A percentile compares a stretch with the other conserved stretches of the same genome.
phyloP scores from a whole-genome alignment of 345 rosid genomes.

The Geranium rotundifolium region DNA sequence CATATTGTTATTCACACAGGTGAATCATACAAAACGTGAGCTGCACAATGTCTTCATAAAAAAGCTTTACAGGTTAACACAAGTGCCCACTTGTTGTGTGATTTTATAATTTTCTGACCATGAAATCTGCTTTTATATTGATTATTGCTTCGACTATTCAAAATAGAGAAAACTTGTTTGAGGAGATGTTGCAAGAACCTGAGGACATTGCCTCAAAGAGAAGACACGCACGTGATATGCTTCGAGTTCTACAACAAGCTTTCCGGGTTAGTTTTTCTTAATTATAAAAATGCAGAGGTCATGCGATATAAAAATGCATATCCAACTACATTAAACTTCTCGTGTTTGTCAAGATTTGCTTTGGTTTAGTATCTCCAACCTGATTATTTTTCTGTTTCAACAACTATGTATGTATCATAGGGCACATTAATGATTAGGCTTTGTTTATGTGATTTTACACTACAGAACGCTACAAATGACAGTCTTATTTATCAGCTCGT shows the following conservation, averaged over 20 bases:
- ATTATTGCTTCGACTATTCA: constrained; percentile 3
- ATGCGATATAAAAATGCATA: too few relatives aligned
- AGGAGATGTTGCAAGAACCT: constrained; percentile 98
- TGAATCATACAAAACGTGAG: constrained; percentile 91
- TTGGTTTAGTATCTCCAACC: too few relatives aligned
- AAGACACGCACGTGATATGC: constrained; percentile 75
- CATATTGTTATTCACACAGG: constrained; percentile 25
- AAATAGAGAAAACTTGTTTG: constrained; percentile 86
- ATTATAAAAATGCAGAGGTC: too few relatives aligned
- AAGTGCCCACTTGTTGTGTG: constrained; percentile 2
- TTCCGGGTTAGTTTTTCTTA: constrained; percentile 49
- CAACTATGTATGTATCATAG: too few relatives aligned
- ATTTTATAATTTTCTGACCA: background rate
- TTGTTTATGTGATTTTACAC: background rate
- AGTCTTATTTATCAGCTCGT: background rate
- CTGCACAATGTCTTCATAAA: constrained; percentile 85
- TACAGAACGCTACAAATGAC: too few relatives aligned
- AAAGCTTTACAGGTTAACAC: constrained; percentile 87
- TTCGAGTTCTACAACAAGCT: constrained; percentile 86
- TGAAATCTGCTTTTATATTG: background rate
- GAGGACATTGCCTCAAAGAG: constrained; percentile 77
- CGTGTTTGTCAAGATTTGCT: too few relatives aligned
- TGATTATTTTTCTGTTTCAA: too few relatives aligned
- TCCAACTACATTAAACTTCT: too few relatives aligned
- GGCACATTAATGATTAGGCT: too few relatives aligned